Evolutionary conservation across 2,329 filamentous ascomycete species (phyloP), one percentile per base, ranked within the genome.

Genomic region (Fusarium fujikuroi): DNA sequence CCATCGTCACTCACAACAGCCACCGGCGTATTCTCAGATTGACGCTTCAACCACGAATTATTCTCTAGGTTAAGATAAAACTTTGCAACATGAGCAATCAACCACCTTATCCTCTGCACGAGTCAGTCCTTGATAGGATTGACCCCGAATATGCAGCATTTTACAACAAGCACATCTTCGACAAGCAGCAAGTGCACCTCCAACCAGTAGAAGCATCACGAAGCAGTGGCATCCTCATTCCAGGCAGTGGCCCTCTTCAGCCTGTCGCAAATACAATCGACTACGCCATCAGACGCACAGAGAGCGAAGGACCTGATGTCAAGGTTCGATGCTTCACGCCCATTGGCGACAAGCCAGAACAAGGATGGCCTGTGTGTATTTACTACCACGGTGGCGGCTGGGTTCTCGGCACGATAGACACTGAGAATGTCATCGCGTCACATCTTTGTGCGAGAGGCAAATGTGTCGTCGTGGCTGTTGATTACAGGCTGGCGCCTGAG

Each of bases 111-210:
- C 59, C 52, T 0, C 40, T 64, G 5, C 59, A 69, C 19, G 32
- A 69, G 7, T 69, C 59, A 21, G 52, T 49, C 16, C 1, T 49
- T 6, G 9, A 28, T 2, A 34, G 59, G 4, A 65, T 69, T 7
- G 34, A 69, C 3, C 19, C 66, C 0, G 46, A 69, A 25, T 69
- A 69, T 39, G 65, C 52, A 9, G 46, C 52, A 0, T 69, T 69
- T 0, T 65, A 69, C 6, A 69, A 69, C n/a, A 69, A 69, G 3
- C 66, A 69, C 18, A 69, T 69, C 16, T 30, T 65, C 21, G 60
- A 69, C 7, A 69, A 69, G 8, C 65, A 69, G 11, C 66, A 69
- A 36, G 66, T 69, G 0, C 65, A 69, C 12, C 65, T 69, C 3
- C 59, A 69, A 28, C 59, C 65, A 3, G 43, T 69, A 19, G 36